Conservation (phyloP, 805 yeast genomes). For the Zygosaccharomyces gambellarensis region DNA sequence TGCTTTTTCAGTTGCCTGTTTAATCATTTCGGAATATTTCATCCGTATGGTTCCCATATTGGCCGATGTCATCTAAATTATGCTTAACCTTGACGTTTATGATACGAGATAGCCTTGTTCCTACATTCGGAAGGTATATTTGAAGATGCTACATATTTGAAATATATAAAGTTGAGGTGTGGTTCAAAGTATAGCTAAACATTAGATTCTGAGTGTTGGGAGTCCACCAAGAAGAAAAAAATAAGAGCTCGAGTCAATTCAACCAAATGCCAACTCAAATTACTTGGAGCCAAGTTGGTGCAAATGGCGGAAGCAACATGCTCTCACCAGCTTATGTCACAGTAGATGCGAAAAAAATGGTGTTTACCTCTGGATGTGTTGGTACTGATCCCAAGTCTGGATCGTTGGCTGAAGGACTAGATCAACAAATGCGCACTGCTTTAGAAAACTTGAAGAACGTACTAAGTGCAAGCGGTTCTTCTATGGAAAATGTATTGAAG, state of each 20-base stretch:
- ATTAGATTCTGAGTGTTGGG: too few species aligned
- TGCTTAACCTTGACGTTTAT: too few species aligned
- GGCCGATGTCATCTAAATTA: too few species aligned
- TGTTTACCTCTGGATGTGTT: conserved; percentile 47
- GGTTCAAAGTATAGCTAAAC: too few species aligned
- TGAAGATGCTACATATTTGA: too few species aligned
- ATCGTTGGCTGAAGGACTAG: conserved; percentile 40
- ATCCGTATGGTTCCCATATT: too few species aligned
- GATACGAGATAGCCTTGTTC: too few species aligned
- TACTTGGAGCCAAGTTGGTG: conserved; percentile 36
- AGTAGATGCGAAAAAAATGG: conserved; percentile 37
- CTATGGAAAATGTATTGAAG: conserved; percentile 44
- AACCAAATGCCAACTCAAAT: conserved; percentile 29
- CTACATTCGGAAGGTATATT: too few species aligned
- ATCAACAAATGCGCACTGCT: conserved; percentile 43
- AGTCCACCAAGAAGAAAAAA: not conserved
- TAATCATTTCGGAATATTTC: too few species aligned
- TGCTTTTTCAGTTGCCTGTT: too few species aligned
- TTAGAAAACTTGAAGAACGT: conserved; percentile 41
- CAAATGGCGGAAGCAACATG: conserved; percentile 27
- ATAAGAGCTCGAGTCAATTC: not conserved
- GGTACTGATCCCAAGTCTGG: conserved; percentile 42
- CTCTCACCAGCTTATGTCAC: conserved; percentile 40
- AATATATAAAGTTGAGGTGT: too few species aligned
- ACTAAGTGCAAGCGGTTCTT: conserved; percentile 43